Evolutionary conservation across 1,284 basidiomycete genomes (phyloP), one percentile per base, ranked within the genome.

Genomic region (Fomitopsis schrenkii): DNA sequence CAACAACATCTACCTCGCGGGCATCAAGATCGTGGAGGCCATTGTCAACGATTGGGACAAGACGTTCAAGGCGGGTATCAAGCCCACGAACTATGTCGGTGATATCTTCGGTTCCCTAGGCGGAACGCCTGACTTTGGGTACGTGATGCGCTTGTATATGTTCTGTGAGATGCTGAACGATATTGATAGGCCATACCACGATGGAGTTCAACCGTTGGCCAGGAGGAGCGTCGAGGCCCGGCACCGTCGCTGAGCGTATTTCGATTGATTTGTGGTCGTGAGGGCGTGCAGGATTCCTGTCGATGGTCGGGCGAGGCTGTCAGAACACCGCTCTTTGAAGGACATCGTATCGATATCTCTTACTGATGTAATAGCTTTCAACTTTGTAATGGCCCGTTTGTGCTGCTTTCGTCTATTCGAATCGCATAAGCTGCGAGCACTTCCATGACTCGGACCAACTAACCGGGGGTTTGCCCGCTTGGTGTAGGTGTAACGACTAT

Each of bases 401-500:
- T 33, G 5, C 30, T 33, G 30, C 5, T 33, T 33, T 33, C 2
- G 30, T 33, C 30, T 33, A 8, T 33, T 33, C 30, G 30, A 33
- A 5, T 1, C 8, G 30, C 30, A 33, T 33, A 5, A 33, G 30
- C 8, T 33, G 4, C 30, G 30, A 33, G 4, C 4, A 33, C 30
- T 1, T 8, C 8, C 30, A 5, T 33, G 5, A 33, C 0, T 33
- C 8, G 5, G 2, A 33, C 30, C 8, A 5, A 33, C 30, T 5
- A 33, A 33, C 30, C 30, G 4, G 30, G 30, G 8, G 30, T 33
- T 33, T 2, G 3, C 1, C 28, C 19, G 2, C 22, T 17, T 19
- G 17, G 19, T 5, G 35, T 26, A 12, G 69, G 77, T 69, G 73
- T 72, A 53, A 86, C 70, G 28, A 83, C 79, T 59, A 89, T 74